A percentile compares a stretch with the other conserved stretches of the same genome.
Evolutionary conservation across 2,329 filamentous ascomycete species (phyloP).

Genomic region (Akanthomyces lecanii): DNA sequence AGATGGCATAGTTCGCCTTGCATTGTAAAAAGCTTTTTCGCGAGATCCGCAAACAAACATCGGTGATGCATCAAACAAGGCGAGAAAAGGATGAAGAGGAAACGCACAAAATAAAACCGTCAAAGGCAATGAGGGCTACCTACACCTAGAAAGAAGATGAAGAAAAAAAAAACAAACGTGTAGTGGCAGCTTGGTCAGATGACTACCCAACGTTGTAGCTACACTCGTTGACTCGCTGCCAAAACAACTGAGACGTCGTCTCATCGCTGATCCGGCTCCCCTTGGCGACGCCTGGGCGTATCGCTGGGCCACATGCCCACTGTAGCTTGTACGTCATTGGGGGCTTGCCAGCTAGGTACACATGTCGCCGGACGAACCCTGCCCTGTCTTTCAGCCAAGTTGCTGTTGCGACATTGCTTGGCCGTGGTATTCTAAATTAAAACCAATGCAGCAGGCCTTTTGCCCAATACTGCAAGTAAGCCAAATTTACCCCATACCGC

Average conservation of each 20-base stretch:
- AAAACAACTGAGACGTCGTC: not conserved
- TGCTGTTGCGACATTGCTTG: not conserved
- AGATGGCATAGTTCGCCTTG: not conserved
- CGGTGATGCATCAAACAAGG: too few relatives aligned
- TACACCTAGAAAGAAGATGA: too few relatives aligned
- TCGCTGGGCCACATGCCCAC: constrained; percentile 11
- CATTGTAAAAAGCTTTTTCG: too few relatives aligned
- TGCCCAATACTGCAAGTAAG: too few relatives aligned
- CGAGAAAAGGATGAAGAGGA: too few relatives aligned
- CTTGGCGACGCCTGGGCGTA: constrained; percentile 11
- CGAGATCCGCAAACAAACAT: too few relatives aligned
- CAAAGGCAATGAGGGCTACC: too few relatives aligned
- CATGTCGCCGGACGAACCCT: not conserved
- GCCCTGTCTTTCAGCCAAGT: not conserved
- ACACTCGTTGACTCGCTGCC: not conserved
- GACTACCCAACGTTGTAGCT: not conserved
- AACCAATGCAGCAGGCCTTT: too few relatives aligned
- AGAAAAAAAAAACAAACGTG: too few relatives aligned
- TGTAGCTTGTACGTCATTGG: constrained; percentile 12
- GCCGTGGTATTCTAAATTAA: not conserved
- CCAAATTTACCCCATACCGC: too few relatives aligned
- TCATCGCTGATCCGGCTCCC: not conserved
- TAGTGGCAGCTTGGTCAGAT: not conserved
- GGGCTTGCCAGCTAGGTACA: not conserved
- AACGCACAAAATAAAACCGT: too few relatives aligned